Percentiles rank a stretch among this genome's conserved stretches.
Evolutionary conservation across 306 rosid species (phyloP).

Genomic region (Rosa rugosa): DNA sequence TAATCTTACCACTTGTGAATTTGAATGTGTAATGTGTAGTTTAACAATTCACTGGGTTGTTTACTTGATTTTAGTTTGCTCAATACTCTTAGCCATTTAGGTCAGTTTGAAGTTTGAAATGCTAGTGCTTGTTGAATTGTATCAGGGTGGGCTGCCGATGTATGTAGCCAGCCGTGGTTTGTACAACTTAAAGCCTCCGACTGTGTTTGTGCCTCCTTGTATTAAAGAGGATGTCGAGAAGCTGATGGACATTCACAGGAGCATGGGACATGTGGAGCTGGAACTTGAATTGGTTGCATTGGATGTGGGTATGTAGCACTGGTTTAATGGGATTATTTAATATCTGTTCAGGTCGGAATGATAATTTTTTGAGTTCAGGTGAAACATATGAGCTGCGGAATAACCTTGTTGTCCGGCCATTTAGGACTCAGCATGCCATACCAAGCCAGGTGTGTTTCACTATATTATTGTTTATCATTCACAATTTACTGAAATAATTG

Average conservation of each 20-base stretch:
- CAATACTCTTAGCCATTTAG: background rate
- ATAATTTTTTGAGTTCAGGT: constrained; percentile 54
- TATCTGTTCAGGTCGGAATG: constrained; percentile 22
- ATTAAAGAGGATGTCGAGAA: constrained; percentile 86
- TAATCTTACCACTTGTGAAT: too few relatives aligned
- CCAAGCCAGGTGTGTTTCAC: constrained; percentile 81
- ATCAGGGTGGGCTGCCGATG: constrained; percentile 96
- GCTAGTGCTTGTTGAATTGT: constrained; percentile 11
- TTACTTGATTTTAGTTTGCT: background rate
- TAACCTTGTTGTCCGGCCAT: constrained; percentile 92
- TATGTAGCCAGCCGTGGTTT: constrained; percentile 90
- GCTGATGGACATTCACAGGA: constrained; percentile 76
- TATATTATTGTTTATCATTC: background rate
- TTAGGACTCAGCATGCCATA: constrained; percentile 81
- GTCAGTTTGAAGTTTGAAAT: background rate
- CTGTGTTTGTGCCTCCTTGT: constrained; percentile 88
- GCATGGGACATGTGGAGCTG: constrained; percentile 82
- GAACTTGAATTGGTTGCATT: constrained; percentile 78
- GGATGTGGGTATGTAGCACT: constrained; percentile 69
- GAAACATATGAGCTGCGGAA: constrained; percentile 91
- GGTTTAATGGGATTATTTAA: constrained; percentile 8
- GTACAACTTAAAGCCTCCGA: constrained; percentile 84
- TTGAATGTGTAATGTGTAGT: background rate
- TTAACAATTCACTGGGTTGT: background rate
- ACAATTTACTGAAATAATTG: background rate